Conservation (phyloP, 345 rosid species). For the Murraya paniculata region DNA sequence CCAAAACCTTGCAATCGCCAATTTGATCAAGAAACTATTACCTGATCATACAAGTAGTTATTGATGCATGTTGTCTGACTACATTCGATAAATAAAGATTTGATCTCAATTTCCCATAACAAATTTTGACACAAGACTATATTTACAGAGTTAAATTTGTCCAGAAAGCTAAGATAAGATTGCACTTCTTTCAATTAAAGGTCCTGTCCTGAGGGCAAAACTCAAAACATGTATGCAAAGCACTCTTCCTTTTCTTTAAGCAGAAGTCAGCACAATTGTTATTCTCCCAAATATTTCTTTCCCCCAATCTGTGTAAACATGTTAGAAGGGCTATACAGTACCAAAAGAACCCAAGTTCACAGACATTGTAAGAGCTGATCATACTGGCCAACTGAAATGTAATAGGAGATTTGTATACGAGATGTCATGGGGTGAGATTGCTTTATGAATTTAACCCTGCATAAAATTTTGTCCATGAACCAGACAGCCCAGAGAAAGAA, state of each 20-base stretch:
- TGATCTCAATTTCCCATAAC: not conserved
- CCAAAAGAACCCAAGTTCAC: not conserved
- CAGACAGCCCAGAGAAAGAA: not conserved
- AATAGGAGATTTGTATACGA: not conserved
- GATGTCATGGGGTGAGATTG: not conserved
- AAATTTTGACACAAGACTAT: not conserved
- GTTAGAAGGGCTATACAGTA: constrained; percentile 16
- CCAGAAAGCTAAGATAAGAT: not conserved
- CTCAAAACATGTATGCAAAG: constrained; percentile 1
- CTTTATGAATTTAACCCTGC: constrained; percentile 33
- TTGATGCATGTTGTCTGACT: not conserved
- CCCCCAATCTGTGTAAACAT: not conserved
- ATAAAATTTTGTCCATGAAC: constrained; percentile 1
- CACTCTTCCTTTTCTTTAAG: not conserved
- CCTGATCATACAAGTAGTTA: not conserved
- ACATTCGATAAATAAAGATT: not conserved
- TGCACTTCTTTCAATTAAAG: not conserved
- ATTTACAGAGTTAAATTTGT: not conserved
- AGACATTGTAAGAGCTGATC: not conserved
- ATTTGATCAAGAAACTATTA: not conserved
- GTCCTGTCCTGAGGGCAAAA: not conserved
- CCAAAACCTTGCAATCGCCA: not conserved
- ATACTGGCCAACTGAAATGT: not conserved
- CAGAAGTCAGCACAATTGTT: constrained; percentile 4
- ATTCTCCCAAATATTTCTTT: not conserved